Base-by-base conservation (phyloP, 768 basidiomycete genomes). In the Serendipita sp. region DNA sequence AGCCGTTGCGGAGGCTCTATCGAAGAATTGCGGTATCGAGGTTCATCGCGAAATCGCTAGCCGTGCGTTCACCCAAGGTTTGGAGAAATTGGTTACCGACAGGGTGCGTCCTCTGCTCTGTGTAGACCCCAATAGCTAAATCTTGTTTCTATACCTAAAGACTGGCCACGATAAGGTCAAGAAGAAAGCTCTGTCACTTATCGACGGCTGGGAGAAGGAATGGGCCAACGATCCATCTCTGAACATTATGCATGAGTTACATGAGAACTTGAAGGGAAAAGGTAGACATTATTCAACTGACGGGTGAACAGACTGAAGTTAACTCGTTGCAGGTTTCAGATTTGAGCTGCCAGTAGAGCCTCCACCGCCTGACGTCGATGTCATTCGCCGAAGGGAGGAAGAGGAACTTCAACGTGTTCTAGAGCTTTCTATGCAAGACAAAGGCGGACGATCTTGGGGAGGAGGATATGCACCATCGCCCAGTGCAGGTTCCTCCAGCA, bases 81-180 rank as follows among this genome's bases (percentile, higher is more conserved):
- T 98, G 65, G 91, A 94, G 76, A 85, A 86, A 72, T 75, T 99
- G 46, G 78, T 97, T 66, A 85, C 82, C 7, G 96, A 99, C 79
- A 78, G 96, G 73, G 94, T 93, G 58, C 65, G 74, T 67, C 34
- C 10, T 38, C 28, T 35, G 10, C 3, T 36, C 66, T 18, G 54
- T 38, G 46, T 28, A 38, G 46, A 47, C 10, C 13, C 63, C 32
- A 36, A 63, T 23, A 56, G n/a, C 66, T 71, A 15, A 75, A 18
- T 30, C 64, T 18, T 35, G 41, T 30, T 67, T 67, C n/a, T 65
- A 34, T n/a, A 16, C 8, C 16, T 51, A 32, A 71, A 94, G 91
- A 94, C 85, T 11, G 89, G 92, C 0, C 91, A 95, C 70, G 90
- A 91, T 18, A 89, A 88, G 73, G 95, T 97, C n/a, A 83, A 85